These are phyloP conservation scores for Nannizzia gypsea DNA, from an alignment of 2,329 filamentous ascomycete genomes.

Conservation along the genomic window DNA sequence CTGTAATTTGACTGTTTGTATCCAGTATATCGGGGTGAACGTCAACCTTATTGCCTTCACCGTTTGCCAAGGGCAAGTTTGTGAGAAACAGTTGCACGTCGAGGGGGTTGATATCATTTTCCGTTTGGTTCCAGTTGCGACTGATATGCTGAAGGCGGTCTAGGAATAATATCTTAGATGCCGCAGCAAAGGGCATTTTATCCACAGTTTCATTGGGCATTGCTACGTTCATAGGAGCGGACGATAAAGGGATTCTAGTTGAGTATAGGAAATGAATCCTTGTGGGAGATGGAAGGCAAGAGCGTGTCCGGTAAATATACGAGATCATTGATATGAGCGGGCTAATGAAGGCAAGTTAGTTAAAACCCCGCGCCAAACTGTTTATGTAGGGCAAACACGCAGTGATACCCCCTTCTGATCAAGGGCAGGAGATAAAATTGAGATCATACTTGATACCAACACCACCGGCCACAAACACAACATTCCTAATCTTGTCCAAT, in stretches of 20 bases:
- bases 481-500: constrained; percentile 39
- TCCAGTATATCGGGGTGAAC: neutral
- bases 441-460: constrained; percentile 61
- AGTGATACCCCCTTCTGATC: neutral
- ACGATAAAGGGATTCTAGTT: constrained; percentile 18
- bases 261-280: constrained; percentile 55
- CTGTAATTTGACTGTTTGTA: constrained; percentile 16
- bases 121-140: constrained; percentile 15
- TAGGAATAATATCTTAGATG: constrained; percentile 34
- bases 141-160: constrained; percentile 33
- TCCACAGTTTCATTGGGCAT: constrained; percentile 17
- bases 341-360: constrained; percentile 23
- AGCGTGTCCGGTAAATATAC: constrained; percentile 40
- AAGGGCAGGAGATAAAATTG: neutral
- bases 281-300: constrained; percentile 20
- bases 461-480: constrained; percentile 68
- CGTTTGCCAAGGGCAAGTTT: neutral
- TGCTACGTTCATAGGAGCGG: neutral
- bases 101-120: neutral
- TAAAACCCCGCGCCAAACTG: neutral
- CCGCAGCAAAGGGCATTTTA: too few relatives aligned
- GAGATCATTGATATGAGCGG: constrained; percentile 64
- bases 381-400: neutral
- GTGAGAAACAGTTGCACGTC: neutral
- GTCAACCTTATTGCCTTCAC: neutral